Conservation (phyloP, 2,329 filamentous ascomycete species). For the Ambrosiella xylebori region DNA sequence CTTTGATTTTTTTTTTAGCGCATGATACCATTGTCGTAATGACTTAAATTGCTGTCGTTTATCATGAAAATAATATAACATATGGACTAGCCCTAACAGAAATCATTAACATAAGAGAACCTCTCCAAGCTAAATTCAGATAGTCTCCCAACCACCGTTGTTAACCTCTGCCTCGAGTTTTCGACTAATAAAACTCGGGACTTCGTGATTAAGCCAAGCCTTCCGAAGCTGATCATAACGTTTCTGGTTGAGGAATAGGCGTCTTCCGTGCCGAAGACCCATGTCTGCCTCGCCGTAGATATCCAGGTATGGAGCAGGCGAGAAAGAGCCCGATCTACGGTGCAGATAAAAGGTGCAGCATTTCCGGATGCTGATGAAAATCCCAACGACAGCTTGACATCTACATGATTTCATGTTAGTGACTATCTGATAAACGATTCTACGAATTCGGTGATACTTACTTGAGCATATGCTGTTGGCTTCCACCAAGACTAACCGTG, state of each 20-base stretch:
- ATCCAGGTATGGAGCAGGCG: slow-evolving; percentile 82
- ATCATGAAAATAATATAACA: no score
- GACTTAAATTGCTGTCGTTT: no score
- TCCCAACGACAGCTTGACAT: slow-evolving; percentile 75
- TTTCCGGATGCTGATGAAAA: slow-evolving; percentile 94
- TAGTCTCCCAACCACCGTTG: slow-evolving; percentile 93
- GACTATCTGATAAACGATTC: slow-evolving; percentile 1
- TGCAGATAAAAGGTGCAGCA: slow-evolving; percentile 83
- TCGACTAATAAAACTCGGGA: slow-evolving; percentile 76
- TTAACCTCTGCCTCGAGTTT: slow-evolving; percentile 92
- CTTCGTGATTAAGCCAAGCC: slow-evolving; percentile 70
- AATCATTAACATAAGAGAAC: background rate
- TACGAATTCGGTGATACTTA: slow-evolving; percentile 30
- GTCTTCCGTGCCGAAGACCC: slow-evolving; percentile 72
- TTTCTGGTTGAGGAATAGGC: slow-evolving; percentile 84
- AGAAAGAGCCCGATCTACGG: slow-evolving; percentile 64
- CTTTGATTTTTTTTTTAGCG: no score
- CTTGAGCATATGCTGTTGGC: slow-evolving; percentile 78
- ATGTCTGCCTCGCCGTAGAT: slow-evolving; percentile 89
- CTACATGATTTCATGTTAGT: slow-evolving; percentile 26
- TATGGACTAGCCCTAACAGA: background rate
- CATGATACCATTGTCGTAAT: no score
- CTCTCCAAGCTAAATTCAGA: slow-evolving; percentile 19
- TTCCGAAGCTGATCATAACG: slow-evolving; percentile 78
- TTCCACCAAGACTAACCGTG: slow-evolving; percentile 46